These are phyloP conservation scores for Coelastrella sp. DNA, from an alignment of 139 green algal species.

Conservation along the genomic window DNA sequence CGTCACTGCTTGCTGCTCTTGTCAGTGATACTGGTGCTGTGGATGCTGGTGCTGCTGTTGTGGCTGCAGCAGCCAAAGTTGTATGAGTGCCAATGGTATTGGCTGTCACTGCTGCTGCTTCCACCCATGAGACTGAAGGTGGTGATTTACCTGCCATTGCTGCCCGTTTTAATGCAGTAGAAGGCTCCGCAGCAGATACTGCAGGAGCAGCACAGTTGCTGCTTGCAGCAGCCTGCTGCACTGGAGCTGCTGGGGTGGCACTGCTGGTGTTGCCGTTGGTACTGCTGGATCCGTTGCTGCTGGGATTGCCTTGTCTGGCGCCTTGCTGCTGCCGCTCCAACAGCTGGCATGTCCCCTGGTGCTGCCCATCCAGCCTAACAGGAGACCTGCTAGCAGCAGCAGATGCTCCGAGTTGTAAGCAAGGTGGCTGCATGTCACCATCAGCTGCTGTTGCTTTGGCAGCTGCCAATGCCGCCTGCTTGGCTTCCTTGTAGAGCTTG, in stretches of 20 bases:
- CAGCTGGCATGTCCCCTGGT: not conserved
- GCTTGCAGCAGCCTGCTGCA: too few species aligned
- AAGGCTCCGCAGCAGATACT: too few species aligned
- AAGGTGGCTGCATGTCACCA: not conserved
- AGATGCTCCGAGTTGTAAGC: not conserved
- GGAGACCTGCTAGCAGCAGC: not conserved
- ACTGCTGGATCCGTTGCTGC: not conserved
- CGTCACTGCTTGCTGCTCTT: not conserved
- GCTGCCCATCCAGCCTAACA: not conserved
- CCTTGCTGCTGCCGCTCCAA: not conserved
- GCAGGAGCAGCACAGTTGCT: too few species aligned
- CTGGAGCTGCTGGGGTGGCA: too few species aligned
- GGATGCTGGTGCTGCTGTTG: conserved; percentile 7
- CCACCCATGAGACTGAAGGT: too few species aligned
- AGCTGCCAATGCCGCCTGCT: not conserved
- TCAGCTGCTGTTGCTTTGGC: not conserved
- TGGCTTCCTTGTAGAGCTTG: not conserved
- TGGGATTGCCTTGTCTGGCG: not conserved
- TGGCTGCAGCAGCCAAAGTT: too few species aligned
- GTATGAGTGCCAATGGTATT: too few species aligned
- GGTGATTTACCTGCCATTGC: too few species aligned
- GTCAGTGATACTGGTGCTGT: not conserved
- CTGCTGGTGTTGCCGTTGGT: not conserved
- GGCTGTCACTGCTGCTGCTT: too few species aligned
- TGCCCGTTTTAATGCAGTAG: too few species aligned